Base-by-base conservation (phyloP, 2,329 filamentous ascomycete genomes). In the Chaetomiaceae sp. region DNA sequence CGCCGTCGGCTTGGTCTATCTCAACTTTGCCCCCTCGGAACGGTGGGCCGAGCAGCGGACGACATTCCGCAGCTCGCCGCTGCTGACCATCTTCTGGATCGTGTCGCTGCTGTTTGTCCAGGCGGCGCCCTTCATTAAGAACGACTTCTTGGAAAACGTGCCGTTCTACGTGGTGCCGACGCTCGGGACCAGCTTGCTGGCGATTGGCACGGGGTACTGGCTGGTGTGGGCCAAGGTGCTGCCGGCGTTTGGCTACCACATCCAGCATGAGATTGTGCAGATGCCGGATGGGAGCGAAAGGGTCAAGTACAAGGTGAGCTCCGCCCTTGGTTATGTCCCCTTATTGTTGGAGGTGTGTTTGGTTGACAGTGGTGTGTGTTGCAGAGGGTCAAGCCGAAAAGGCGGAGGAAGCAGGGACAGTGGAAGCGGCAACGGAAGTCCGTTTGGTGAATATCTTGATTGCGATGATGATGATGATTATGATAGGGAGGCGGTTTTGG, bases 151-250 rank as follows among this genome's bases (percentile, higher is more conserved):
- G 9, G 10, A 29, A 0, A 25, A 45, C 8, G 52, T 65, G 16
- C 61, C 58, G 13, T 64, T 60, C 37, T 65, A 62, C n/a, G 66
- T 69, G 21, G 67, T 69, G 57, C 68, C 67, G 55, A 64, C 65
- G 48, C 61, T 68, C 59, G 68, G 67, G 37, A 69, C 67, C 7
- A 69, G 63, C 46, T 42, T 65, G 54, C 45, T 65, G 42, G 59
- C 42, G n/a, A 58, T 65, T 18, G 63, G 63, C 5, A 61, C 58
- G 3, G 43, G 29, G 7, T 65, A 66, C 52, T 65, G 64, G 62
- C 36, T 63, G 8, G 37, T 59, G 27, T 64, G 64, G 64, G 63
- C 61, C 42, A 64, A 65, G 55, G 29, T 64, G 53, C 56, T 64
- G 50, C 63, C 63, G 14, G 52, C 59, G 16, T 56, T 66, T 48